Percentiles rank a stretch among this genome's conserved stretches.
These are phyloP conservation scores for Gossypium longicalyx DNA, from an alignment of 345 rosid species.

Conservation along the genomic window DNA sequence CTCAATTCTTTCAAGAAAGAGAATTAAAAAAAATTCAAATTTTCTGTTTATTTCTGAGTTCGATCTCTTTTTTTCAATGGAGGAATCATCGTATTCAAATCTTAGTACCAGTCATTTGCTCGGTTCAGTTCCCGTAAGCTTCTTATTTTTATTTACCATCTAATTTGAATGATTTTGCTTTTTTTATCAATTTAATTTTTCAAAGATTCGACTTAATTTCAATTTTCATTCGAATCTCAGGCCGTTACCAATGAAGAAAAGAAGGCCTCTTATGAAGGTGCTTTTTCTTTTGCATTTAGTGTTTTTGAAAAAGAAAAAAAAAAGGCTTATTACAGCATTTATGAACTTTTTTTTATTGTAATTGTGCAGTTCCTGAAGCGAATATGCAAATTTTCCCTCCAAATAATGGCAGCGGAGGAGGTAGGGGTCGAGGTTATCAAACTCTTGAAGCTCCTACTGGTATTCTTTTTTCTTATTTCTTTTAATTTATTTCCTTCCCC, in stretches of 20 bases:
- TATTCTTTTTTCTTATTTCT: conserved; percentile 20
- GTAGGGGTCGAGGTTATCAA: conserved; percentile 63
- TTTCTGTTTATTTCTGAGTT: conserved; percentile 11
- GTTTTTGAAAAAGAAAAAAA: neutral
- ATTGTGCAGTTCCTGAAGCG: conserved; percentile 58
- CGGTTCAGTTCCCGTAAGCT: conserved; percentile 86
- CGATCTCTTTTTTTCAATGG: conserved; percentile 39
- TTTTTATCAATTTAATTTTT: neutral
- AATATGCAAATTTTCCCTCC: conserved; percentile 74
- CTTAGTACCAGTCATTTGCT: conserved; percentile 73
- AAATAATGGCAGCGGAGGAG: conserved; percentile 35
- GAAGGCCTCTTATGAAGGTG: conserved; percentile 50
- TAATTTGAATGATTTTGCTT: neutral
- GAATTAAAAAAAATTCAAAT: neutral
- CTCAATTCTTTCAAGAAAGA: neutral
- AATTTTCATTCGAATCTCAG: conserved; percentile 26
- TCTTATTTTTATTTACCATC: neutral
- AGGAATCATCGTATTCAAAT: conserved; percentile 49
- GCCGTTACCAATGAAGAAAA: conserved; percentile 62
- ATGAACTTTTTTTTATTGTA: conserved; percentile 15
- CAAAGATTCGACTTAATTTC: neutral
- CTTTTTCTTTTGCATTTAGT: neutral
- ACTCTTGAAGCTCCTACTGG: conserved; percentile 59
- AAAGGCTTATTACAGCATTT: neutral
- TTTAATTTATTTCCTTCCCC: conserved; percentile 1